These are phyloP conservation scores for Trifolium fragiferum DNA, from an alignment of 306 rosid species.

Conservation along the genomic window DNA sequence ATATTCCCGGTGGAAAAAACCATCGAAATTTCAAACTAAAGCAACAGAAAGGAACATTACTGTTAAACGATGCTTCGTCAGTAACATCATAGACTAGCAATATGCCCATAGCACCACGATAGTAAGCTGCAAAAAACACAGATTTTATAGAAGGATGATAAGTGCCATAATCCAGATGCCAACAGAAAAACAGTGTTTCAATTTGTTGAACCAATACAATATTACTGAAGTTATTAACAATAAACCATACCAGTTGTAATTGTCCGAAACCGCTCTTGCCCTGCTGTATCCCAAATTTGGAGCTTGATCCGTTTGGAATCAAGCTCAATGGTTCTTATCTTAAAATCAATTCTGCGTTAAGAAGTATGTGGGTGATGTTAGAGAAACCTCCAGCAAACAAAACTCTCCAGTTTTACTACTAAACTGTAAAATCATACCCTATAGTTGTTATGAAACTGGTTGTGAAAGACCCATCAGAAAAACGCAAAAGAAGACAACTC, in stretches of 20 bases:
- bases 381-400: constrained; percentile 33
- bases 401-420: constrained; percentile 22
- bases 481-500: constrained; percentile 97
- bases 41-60: constrained; percentile 50
- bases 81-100: constrained; percentile 95
- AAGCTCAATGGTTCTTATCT: constrained; percentile 96
- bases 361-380: constrained; percentile 34
- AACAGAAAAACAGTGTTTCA: neutral
- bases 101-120: constrained; percentile 99
- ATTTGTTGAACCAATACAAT: neutral
- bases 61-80: constrained; percentile 95
- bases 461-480: constrained; percentile 97
- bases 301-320: constrained; percentile 95
- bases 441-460: constrained; percentile 97
- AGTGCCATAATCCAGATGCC: constrained; percentile 20
- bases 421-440: constrained; percentile 59
- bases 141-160: neutral
- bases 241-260: constrained; percentile 81
- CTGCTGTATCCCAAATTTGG: constrained; percentile 99
- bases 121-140: constrained; percentile 70
- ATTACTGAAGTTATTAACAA: neutral
- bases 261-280: constrained; percentile 97
- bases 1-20: constrained; percentile 28
- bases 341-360: constrained; percentile 83
- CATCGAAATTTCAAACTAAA: constrained; percentile 30